Evolutionary conservation across 441 rosid species (phyloP), one percentile per base, ranked within the genome.

Genomic region (Mallotus repandus): DNA sequence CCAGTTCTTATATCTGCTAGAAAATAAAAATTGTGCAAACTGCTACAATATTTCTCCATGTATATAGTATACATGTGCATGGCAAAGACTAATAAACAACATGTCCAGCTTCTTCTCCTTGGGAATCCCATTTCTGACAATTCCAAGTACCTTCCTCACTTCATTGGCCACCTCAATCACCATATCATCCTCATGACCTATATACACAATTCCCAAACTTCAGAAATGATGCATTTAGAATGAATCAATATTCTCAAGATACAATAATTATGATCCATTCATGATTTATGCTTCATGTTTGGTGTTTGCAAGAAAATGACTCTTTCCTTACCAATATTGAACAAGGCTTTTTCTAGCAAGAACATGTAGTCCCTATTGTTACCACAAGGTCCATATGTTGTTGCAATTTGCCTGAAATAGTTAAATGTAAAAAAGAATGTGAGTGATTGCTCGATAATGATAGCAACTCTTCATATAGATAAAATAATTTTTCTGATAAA

Each of bases 351-450:
- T 86, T 96, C 99, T 41, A 96, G 74, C 82, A 63, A 68, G 84
- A 96, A 93, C 38, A 93, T 86, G 75, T 96, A 96, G 52, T 93
- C 99, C 74, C 98, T 86, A 70, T 96, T 96, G 91, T 96, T 90
- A 72, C 99, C 99, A 74, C 91, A 91, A 14, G 99, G 99, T 79
- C 99, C 99, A 79, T 67, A 77, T 14, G 99, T 97, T 59, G 92
- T 91, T 16, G 98, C 97, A 71, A 93, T 93, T 91, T 93, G 98
- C 81, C 99, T 92, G 82, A 16, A 63, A 74, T 58, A 19, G 57
- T 18, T 2, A 35, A 29, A 9, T 7, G 9, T 10, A 45, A 49
- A 11, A 59, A 58, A 10, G 5, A 22, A 25, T 35, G 11, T 0
- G 13, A 21, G 2, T 69, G 18, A 50, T 29, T 43, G 49, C 45